Evolutionary conservation across 352 stramenopile genomes (phyloP).

Genomic region (Globisporangium apiculatum): DNA sequence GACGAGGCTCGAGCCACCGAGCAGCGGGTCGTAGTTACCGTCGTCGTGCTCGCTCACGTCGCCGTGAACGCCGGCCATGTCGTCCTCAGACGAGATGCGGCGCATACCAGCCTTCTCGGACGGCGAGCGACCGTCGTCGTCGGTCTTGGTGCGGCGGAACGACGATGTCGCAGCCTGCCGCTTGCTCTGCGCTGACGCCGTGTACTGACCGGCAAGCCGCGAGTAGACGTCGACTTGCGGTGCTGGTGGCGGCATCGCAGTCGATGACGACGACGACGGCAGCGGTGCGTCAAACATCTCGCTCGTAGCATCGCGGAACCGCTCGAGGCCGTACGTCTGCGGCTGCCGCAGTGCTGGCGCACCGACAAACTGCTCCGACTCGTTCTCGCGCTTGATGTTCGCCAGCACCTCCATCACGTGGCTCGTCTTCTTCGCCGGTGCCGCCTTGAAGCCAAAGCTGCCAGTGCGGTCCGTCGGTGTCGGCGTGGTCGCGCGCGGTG

Average conservation of each 20-base stretch:
- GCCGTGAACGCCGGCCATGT: conserved; percentile 12
- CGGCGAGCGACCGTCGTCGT: conserved; percentile 21
- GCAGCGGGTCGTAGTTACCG: conserved; percentile 52
- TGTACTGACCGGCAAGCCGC: conserved; percentile 73
- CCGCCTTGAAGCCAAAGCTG: conserved; percentile 41
- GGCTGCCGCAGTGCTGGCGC: conserved; percentile 36
- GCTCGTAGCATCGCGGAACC: conserved; percentile 1
- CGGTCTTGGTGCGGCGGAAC: conserved; percentile 22
- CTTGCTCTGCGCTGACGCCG: conserved; percentile 76
- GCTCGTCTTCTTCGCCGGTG: conserved; percentile 46
- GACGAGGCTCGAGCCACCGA: conserved; percentile 53
- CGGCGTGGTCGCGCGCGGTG: conserved; percentile 36
- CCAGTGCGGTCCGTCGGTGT: conserved; percentile 53
- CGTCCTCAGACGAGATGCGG: conserved; percentile 12
- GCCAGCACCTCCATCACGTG: conserved; percentile 75
- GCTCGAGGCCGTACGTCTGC: conserved; percentile 30
- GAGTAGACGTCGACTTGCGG: conserved; percentile 75
- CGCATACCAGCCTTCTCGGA: conserved; percentile 16
- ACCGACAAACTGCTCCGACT: conserved; percentile 43
- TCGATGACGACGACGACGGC: conserved; percentile 1
- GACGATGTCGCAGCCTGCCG: conserved; percentile 33
- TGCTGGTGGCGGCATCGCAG: conserved; percentile 37
- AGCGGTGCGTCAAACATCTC: conserved; percentile 8
- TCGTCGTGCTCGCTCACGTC: conserved; percentile 32
- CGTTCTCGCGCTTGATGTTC: conserved; percentile 79